Base-by-base conservation (phyloP, 805 yeast genomes). In the Pichia rugopelliculosa region DNA sequence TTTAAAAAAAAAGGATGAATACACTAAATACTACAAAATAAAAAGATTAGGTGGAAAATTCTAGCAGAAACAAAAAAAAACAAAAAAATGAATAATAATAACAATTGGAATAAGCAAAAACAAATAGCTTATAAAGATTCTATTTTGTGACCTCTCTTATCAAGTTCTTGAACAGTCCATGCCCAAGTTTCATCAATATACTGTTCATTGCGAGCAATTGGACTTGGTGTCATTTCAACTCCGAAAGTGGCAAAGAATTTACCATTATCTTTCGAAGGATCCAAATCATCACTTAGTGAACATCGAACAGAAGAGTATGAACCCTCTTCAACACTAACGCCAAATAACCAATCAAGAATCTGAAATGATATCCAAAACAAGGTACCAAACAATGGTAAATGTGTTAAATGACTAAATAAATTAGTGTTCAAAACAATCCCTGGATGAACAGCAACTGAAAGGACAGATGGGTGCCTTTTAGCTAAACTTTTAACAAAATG, bases 401-500 rank as follows among this genome's bases (percentile, higher is more conserved):
- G 67, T 2, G 91, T 85, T 81, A 89, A 84, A 60, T 84, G 85
- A 41, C 83, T 71, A 60, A 84, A 84, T 41, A 84, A 62, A 54
- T 83, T 82, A 2, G 96, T 82, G 56, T 81, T 80, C 85, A 87
- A 82, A n/a, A 86, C 87, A 53, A 86, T 74, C 0, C 96, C 96
- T 0, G 96, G 96, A 57, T 87, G 90, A 3, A 86, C 85, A 2
- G 87, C 73, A 34, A 78, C 63, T 48, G 82, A 79, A 36, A 81
- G 61, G 10, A 87, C 70, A 18, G 78, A 72, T 0, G 95, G 93
- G 59, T 85, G 74, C 49, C 80, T 73, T 34, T 77, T 68, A 0
- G 91, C 77, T 21, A 87, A 64, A 61, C 80, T 71, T 55, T 79
- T 79, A 57, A 80, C 75, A 57, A 80, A 76, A 56, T 87, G 96